These are phyloP conservation scores for Luffa acutangula DNA, from an alignment of 306 rosid genomes.

Conservation along the genomic window DNA sequence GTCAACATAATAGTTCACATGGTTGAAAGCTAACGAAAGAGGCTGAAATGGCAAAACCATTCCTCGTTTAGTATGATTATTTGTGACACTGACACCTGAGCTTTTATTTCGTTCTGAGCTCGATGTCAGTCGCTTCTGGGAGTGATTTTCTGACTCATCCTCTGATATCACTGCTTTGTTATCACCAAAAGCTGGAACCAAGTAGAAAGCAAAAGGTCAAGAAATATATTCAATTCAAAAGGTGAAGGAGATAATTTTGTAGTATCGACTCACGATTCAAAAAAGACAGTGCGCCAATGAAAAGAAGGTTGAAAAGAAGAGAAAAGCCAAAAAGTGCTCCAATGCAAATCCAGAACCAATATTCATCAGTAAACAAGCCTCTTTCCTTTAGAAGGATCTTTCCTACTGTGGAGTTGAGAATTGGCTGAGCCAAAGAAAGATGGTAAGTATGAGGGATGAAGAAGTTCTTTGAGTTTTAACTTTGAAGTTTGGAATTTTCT, in stretches of 20 bases:
- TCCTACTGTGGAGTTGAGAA: constrained; percentile 35
- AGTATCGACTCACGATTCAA: constrained; percentile 42
- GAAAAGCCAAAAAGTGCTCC: constrained; percentile 70
- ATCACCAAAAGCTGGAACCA: constrained; percentile 45
- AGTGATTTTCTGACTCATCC: constrained; percentile 13
- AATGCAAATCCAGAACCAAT: constrained; percentile 71
- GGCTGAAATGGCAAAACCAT: constrained; percentile 39
- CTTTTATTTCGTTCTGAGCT: neutral
- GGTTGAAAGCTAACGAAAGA: constrained; percentile 42
- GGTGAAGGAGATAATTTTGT: neutral
- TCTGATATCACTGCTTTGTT: constrained; percentile 34
- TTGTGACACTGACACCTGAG: constrained; percentile 7
- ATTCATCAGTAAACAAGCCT: constrained; percentile 48
- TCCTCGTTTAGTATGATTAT: constrained; percentile 6
- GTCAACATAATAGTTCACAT: constrained; percentile 38
- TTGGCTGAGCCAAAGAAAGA: neutral
- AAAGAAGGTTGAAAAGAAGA: constrained; percentile 42
- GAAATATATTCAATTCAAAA: neutral
- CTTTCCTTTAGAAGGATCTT: constrained; percentile 56
- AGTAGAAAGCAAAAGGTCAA: neutral
- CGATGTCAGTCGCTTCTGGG: neutral
- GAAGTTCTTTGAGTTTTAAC: neutral
- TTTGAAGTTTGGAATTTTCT: constrained; percentile 6
- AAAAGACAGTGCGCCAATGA: constrained; percentile 38
- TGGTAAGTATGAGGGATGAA: neutral